Conservation (phyloP, 257 asterid genomes). For the Nicotiana sylvestris region DNA sequence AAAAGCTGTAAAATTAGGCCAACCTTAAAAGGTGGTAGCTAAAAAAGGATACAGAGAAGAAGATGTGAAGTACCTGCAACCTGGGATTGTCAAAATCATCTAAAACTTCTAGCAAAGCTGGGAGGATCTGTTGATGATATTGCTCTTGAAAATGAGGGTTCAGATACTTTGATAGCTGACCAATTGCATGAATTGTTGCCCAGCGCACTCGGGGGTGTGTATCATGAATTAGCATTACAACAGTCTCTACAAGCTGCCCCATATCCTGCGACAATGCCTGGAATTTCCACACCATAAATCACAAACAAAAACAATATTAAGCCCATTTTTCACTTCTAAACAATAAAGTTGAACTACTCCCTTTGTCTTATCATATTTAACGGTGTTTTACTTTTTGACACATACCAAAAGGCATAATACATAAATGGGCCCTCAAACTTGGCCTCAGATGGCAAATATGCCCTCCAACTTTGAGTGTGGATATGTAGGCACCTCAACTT, state of each 20-base stretch:
- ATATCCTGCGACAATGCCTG: not conserved
- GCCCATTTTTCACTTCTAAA: too few species aligned
- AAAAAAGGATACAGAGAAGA: not conserved
- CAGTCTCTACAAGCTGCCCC: not conserved
- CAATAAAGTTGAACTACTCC: too few species aligned
- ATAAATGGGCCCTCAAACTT: too few species aligned
- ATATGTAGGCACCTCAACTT: too few species aligned
- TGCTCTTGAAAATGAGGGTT: not conserved
- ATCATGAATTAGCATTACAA: not conserved
- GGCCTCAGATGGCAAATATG: too few species aligned
- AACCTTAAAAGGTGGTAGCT: not conserved
- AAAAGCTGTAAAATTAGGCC: not conserved
- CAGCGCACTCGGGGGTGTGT: constrained; percentile 14
- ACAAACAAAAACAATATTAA: not conserved
- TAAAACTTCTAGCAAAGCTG: not conserved
- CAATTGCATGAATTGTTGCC: constrained; percentile 10
- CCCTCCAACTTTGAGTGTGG: too few species aligned
- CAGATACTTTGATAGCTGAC: not conserved
- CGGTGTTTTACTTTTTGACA: too few species aligned
- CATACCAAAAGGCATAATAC: too few species aligned
- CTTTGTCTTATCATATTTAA: too few species aligned
- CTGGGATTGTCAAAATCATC: constrained; percentile 11
- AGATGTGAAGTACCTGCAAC: constrained; percentile 6
- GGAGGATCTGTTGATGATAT: not conserved
- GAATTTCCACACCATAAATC: too few species aligned